Percentiles rank a stretch among this genome's conserved stretches.
Conservation (phyloP, 2,329 filamentous ascomycete genomes). For the Chaetothyriales sp. region DNA sequence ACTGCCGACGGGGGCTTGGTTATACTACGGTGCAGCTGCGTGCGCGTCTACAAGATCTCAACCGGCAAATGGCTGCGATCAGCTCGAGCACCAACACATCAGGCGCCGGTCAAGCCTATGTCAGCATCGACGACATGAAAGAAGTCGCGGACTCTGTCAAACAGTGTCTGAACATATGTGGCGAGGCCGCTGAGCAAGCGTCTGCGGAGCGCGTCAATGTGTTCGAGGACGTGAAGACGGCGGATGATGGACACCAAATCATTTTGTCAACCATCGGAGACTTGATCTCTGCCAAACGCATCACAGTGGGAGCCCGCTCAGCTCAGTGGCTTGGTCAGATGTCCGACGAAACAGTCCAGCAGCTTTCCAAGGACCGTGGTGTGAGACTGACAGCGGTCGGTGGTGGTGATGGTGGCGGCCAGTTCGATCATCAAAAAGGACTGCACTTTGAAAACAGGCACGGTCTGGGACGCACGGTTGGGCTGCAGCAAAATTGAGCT, state of each 20-base stretch:
- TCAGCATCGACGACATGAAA: constrained; percentile 2
- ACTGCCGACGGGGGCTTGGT: constrained; percentile 15
- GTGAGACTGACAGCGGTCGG: neutral
- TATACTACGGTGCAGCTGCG: constrained; percentile 15
- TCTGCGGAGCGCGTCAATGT: constrained; percentile 18
- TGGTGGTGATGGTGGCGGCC: too few relatives aligned
- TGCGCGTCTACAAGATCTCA: constrained; percentile 15
- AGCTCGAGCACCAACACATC: constrained; percentile 6
- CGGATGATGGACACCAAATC: constrained; percentile 20
- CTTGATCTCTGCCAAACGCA: constrained; percentile 20
- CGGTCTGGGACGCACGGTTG: neutral
- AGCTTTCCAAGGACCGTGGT: constrained; percentile 11
- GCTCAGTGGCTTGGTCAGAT: constrained; percentile 22
- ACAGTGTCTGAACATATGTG: constrained; percentile 19
- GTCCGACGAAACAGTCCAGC: constrained; percentile 21
- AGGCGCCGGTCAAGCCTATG: constrained; percentile 4
- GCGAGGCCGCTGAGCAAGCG: constrained; percentile 18
- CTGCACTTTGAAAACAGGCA: neutral
- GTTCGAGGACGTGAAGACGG: constrained; percentile 20
- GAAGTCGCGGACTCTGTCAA: constrained; percentile 19
- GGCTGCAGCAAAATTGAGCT: neutral
- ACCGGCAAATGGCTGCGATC: constrained; percentile 11
- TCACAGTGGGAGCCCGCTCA: constrained; percentile 23
- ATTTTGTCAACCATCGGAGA: constrained; percentile 22
- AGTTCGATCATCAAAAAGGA: neutral